phyloP scores from a whole-genome alignment of 768 basidiomycete genomes.

The Chalciporus chontae region DNA sequence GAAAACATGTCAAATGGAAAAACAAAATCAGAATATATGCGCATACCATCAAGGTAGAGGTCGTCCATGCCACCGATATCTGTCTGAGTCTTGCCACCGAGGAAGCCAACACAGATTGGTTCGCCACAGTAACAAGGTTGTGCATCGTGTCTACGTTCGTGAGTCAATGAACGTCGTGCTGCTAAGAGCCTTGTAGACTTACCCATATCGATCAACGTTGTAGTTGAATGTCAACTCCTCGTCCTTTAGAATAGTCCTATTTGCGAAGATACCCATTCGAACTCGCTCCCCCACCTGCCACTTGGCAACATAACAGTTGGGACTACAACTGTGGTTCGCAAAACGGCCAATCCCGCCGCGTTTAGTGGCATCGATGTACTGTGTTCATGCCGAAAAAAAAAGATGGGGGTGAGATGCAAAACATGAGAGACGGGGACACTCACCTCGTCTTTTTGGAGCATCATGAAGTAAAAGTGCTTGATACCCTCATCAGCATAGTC shows the following conservation, averaged over 20 bases:
- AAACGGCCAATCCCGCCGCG: conserved; percentile 95
- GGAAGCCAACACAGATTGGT: conserved; percentile 89
- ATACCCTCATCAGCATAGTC: conserved; percentile 92
- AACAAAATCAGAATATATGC: not conserved
- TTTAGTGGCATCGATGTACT: conserved; percentile 99
- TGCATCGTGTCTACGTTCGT: conserved; percentile 71
- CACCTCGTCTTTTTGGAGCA: conserved; percentile 97
- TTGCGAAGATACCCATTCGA: conserved; percentile 99
- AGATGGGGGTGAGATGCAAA: not conserved
- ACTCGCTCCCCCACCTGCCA: conserved; percentile 90
- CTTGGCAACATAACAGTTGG: conserved; percentile 97
- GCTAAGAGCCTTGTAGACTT: conserved; percentile 24
- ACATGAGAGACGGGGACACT: conserved; percentile 19
- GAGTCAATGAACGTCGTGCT: not conserved
- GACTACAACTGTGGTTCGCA: conserved; percentile 96
- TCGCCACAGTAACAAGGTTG: conserved; percentile 96
- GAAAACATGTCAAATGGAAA: not conserved
- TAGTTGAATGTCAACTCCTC: conserved; percentile 99
- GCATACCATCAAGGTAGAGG: conserved; percentile 82
- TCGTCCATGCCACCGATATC: conserved; percentile 95
- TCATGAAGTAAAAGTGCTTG: conserved; percentile 99
- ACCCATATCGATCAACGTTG: conserved; percentile 99
- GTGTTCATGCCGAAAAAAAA: not conserved
- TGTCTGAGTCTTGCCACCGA: conserved; percentile 98
- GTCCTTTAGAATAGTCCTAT: conserved; percentile 64